phyloP scores from a whole-genome alignment of 2,329 filamentous ascomycete genomes.

The Colletotrichum sp. region DNA sequence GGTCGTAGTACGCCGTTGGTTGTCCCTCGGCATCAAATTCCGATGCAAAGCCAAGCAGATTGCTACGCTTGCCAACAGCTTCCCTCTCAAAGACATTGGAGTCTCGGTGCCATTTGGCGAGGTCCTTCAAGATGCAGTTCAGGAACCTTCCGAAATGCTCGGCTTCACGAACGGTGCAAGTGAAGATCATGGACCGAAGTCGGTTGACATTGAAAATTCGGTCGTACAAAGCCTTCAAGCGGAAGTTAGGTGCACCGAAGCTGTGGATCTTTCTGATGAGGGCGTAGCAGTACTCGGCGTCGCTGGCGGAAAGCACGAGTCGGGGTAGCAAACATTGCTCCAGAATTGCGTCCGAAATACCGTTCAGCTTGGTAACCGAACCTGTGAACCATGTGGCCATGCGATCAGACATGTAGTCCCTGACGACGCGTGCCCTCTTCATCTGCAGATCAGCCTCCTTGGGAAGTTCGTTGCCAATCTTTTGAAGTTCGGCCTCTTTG shows the following conservation, averaged over 20 bases:
- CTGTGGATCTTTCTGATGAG: slow-evolving; percentile 89
- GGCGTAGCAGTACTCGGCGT: slow-evolving; percentile 87
- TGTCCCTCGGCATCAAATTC: slow-evolving; percentile 74
- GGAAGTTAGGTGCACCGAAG: slow-evolving; percentile 84
- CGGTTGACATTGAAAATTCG: slow-evolving; percentile 84
- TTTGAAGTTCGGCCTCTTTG: slow-evolving; percentile 71
- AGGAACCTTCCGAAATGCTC: slow-evolving; percentile 94
- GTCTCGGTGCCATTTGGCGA: slow-evolving; percentile 78
- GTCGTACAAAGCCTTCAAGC: slow-evolving; percentile 82
- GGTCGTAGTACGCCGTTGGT: slow-evolving; percentile 75
- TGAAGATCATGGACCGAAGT: slow-evolving; percentile 83
- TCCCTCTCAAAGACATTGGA: slow-evolving; percentile 76
- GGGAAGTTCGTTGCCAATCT: slow-evolving; percentile 72
- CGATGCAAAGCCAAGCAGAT: slow-evolving; percentile 77
- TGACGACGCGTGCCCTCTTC: slow-evolving; percentile 70
- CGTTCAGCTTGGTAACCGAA: slow-evolving; percentile 66
- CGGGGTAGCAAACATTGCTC: slow-evolving; percentile 94
- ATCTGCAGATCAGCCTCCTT: slow-evolving; percentile 69
- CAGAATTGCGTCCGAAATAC: slow-evolving; percentile 77
- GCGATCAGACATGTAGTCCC: slow-evolving; percentile 75
- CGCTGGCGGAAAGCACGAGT: slow-evolving; percentile 80
- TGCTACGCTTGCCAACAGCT: slow-evolving; percentile 62
- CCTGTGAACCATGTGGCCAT: slow-evolving; percentile 79
- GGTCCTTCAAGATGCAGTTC: slow-evolving; percentile 78
- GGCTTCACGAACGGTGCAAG: slow-evolving; percentile 87